Evolutionary conservation across 345 rosid species (phyloP).

Genomic region (Populus nigra): DNA sequence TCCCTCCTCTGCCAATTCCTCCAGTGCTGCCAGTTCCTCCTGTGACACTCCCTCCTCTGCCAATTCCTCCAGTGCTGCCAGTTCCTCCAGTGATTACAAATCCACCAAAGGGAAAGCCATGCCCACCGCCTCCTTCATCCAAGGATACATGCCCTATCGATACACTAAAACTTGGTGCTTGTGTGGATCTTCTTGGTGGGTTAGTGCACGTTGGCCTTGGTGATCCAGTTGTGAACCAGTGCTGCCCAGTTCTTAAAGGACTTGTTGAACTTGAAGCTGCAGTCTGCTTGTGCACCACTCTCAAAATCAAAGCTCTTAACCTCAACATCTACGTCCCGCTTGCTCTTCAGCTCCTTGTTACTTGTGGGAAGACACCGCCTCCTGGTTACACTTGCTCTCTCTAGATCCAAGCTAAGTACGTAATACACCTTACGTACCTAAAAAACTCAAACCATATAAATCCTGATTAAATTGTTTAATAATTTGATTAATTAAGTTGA

Average conservation of each 20-base stretch:
- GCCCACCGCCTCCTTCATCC: slow-evolving; percentile 40
- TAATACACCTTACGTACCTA: not conserved
- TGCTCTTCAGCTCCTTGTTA: slow-evolving; percentile 88
- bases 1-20: slow-evolving; percentile 36
- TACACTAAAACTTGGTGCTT: slow-evolving; percentile 81
- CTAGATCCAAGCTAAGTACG: slow-evolving; percentile 33
- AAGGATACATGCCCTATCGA: slow-evolving; percentile 69
- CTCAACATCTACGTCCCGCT: slow-evolving; percentile 76
- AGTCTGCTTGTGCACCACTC: slow-evolving; percentile 85
- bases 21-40: slow-evolving; percentile 14
- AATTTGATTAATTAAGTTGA: no score
- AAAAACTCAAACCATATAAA: not conserved
- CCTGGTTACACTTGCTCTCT: slow-evolving; percentile 92
- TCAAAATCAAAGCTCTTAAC: slow-evolving; percentile 79
- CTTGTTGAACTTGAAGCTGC: slow-evolving; percentile 87
- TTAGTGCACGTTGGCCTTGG: slow-evolving; percentile 72
- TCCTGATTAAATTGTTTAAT: not conserved
- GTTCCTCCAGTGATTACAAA: slow-evolving; percentile 3
- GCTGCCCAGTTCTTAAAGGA: slow-evolving; percentile 80
- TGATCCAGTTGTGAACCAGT: slow-evolving; percentile 69
- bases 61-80: slow-evolving; percentile 12
- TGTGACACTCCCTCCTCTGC: no score
- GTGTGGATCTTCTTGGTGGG: slow-evolving; percentile 90
- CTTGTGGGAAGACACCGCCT: slow-evolving; percentile 97
- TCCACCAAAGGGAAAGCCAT: slow-evolving; percentile 29